Base-by-base conservation (phyloP, 768 basidiomycete genomes). In the Inosperma sp. region DNA sequence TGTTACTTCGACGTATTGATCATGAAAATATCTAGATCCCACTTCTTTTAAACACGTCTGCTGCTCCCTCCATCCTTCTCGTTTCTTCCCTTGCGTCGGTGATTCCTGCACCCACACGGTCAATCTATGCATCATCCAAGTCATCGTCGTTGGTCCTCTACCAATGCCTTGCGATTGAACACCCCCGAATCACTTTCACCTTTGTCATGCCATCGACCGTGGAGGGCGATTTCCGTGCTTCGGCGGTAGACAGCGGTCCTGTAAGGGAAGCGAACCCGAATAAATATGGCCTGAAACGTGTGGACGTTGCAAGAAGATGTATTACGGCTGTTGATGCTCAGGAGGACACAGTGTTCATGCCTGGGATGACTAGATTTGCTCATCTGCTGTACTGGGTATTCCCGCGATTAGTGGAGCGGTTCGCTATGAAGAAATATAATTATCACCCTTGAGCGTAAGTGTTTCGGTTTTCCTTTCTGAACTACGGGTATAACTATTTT, bases 51-150 rank as follows among this genome's bases (percentile, higher is more conserved):
- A 62, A 72, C 21, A 78, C 83, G 0, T 93, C 90, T 0, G 49
- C 63, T 0, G 74, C 79, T 0, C 92, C 93, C 0, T 80, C 88
- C 0, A 73, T 95, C 30, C 78, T 91, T 22, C 80, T 94, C 34
- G 63, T 96, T 29, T 90, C 90, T 7, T 87, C 84, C 23, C 71
- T 86, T 3, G 93, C 85, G 2, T 81, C 89, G 2, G 72, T 85
- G 5, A 82, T 93, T 29, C 88, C 93, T 2, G 82, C 93, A 0
- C 93, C 93, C 1, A 92, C 88, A 1, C 84, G 93, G 6, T 71
- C 88, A 1, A 69, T 97, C 29, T 97, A 97, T 62, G 82, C 78
- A 0, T 81, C 91, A 3, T 88, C 86, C 8, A 96, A 97, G 65
- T 75, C 85, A 2, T 87, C 92, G 0, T 82, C 86, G 1, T 77